Evolutionary conservation across 2,329 filamentous ascomycete genomes (phyloP).

Genomic region (Aspergillus viridinutans): DNA sequence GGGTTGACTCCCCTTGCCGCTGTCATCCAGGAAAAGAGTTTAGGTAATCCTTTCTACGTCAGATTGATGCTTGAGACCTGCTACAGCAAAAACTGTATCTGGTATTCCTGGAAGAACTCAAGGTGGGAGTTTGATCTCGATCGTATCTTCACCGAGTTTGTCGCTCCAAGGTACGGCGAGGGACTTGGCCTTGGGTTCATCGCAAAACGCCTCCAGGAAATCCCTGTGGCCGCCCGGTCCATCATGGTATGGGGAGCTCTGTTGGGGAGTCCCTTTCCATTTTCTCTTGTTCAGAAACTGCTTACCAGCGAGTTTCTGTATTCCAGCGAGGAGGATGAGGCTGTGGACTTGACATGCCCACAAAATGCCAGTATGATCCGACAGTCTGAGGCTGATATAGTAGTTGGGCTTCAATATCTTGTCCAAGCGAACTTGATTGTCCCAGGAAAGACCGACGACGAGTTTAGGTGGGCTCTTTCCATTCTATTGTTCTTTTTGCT

Average conservation of each 20-base stretch:
- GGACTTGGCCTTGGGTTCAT: slow-evolving; percentile 81
- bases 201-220: slow-evolving; percentile 68
- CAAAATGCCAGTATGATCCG: slow-evolving; percentile 47
- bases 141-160: slow-evolving; percentile 78
- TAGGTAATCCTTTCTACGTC: slow-evolving; percentile 86
- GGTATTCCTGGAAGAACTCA: slow-evolving; percentile 80
- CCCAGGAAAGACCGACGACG: slow-evolving; percentile 76
- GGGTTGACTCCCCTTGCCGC: slow-evolving; percentile 74
- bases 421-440: slow-evolving; percentile 77
- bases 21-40: slow-evolving; percentile 83
- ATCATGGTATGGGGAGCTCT: slow-evolving; percentile 84
- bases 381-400: slow-evolving; percentile 60
- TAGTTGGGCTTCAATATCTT: slow-evolving; percentile 74
- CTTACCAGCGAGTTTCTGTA: slow-evolving; percentile 71
- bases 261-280: slow-evolving; percentile 78
- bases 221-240: slow-evolving; percentile 68
- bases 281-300: slow-evolving; percentile 71
- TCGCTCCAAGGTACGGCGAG: slow-evolving; percentile 71
- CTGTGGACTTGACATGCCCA: slow-evolving; percentile 32
- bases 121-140: slow-evolving; percentile 84
- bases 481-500: slow-evolving; percentile 1
- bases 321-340: slow-evolving; percentile 43
- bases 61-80: slow-evolving; percentile 85
- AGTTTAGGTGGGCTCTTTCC: slow-evolving; percentile 53
- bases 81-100: slow-evolving; percentile 81